Evolutionary conservation across 352 stramenopile genomes (phyloP), one percentile per base, ranked within the genome.

Genomic region (Phytophthora sansomeana): DNA sequence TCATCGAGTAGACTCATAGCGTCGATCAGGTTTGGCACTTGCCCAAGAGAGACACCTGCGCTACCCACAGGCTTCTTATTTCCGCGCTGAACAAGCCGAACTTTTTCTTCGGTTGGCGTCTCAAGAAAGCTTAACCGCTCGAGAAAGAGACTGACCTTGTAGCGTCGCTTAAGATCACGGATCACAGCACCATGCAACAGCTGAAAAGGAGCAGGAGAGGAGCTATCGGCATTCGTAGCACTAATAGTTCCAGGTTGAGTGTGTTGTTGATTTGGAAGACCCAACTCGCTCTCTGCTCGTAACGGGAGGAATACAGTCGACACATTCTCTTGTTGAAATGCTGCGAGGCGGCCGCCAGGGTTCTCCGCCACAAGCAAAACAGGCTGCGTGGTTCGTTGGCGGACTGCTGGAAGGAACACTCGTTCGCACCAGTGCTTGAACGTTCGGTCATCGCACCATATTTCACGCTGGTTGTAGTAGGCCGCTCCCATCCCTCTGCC

Each of bases 391-490:
- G 78, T 89, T 21, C 68, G 76, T 54, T 76, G 58, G 19, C 71
- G 67, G 5, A 89, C 59, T 10, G 80, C 74, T 1, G 80, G 80
- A 1, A 83, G 29, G 47, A 89, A 87, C 5, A 89, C 72, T 16
- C 67, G 41, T 9, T 77, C 26, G 32, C 79, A 83, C 80, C 80
- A 89, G 36, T 85, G 72, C 54, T 74, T 71, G 39, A 87, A 89
- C 26, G 80, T 87, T 41, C 63, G 69, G 19, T 69, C 63, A 57
- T 82, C 75, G 43, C 78, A 85, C 80, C 80, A 87, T 16, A 86
- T 71, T 50, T 89, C 78, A 35, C 76, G 63, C 21, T 87, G 78
- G 24, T 73, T 77, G 33, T 62, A 61, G 47, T 85, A 85, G 36
- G 73, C 60, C 5, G 58, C 53, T 9, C 63, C 58, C 46, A 64